A percentile compares a stretch with the other conserved stretches of the same genome.
Conservation (phyloP, 2,329 filamentous ascomycete species). For the Sporothrix brasiliensis region DNA sequence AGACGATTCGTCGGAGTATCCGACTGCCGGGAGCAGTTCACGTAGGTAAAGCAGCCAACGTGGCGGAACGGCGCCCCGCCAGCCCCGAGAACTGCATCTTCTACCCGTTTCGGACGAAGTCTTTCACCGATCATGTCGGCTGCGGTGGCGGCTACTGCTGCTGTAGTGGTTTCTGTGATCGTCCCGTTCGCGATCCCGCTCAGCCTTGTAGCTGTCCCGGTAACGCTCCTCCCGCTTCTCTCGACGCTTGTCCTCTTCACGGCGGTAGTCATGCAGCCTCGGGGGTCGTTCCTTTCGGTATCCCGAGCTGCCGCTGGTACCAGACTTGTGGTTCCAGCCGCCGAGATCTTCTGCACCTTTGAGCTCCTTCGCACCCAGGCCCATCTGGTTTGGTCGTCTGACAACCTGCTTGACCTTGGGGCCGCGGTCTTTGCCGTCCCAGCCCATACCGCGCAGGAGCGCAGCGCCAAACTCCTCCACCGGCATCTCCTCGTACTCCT, state of each 20-base stretch:
- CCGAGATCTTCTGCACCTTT: conserved; percentile 38
- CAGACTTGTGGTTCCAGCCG: conserved; percentile 36
- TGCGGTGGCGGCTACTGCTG: conserved; percentile 29
- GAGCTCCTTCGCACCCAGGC: conserved; percentile 65
- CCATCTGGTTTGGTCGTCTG: conserved; percentile 76
- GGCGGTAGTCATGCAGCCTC: conserved; percentile 37
- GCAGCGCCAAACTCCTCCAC: conserved; percentile 95
- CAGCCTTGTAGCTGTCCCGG: conserved; percentile 36
- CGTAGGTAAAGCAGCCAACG: too few species aligned
- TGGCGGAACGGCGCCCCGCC: too few species aligned
- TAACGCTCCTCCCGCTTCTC: conserved; percentile 35
- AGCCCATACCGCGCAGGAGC: conserved; percentile 89
- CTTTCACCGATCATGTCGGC: conserved; percentile 27
- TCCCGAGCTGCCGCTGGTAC: conserved; percentile 1
- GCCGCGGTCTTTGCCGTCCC: conserved; percentile 70
- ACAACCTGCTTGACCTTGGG: conserved; percentile 67
- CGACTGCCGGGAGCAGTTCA: background rate
- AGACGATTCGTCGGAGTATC: background rate
- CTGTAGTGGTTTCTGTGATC: conserved; percentile 20
- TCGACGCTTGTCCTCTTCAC: conserved; percentile 36
- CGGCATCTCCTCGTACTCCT: conserved; percentile 84
- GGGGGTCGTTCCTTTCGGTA: conserved; percentile 33
- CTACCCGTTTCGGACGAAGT: too few species aligned
- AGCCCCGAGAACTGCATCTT: too few species aligned
- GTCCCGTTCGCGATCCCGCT: conserved; percentile 34